These are phyloP conservation scores for Geranomyces michiganensis DNA, from an alignment of 192 early-diverging fungal genomes.

Conservation along the genomic window DNA sequence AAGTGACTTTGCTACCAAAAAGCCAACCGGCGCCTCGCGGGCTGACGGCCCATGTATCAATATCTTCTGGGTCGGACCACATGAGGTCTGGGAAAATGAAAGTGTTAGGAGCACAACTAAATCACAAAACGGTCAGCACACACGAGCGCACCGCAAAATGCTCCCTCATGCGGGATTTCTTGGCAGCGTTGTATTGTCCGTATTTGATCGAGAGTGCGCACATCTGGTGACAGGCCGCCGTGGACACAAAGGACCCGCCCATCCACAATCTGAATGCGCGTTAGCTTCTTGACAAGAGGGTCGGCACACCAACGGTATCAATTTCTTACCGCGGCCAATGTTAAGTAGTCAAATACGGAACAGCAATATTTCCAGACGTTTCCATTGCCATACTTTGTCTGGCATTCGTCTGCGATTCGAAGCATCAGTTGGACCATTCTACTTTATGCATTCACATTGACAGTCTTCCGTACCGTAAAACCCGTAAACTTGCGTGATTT, in stretches of 20 bases:
- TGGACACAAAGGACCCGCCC: constrained; percentile 91
- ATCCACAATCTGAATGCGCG: constrained; percentile 76
- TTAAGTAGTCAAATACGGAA: constrained; percentile 90
- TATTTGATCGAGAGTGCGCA: constrained; percentile 90
- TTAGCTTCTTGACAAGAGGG: background rate
- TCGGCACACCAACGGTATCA: background rate
- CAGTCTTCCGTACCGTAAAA: constrained; percentile 73
- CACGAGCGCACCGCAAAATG: constrained; percentile 71
- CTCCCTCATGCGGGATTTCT: constrained; percentile 93
- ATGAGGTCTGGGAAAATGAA: constrained; percentile 70
- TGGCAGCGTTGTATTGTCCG: constrained; percentile 93
- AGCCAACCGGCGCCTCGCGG: constrained; percentile 95
- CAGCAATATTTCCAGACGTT: constrained; percentile 98
- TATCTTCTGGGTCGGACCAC: constrained; percentile 97
- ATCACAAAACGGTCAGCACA: background rate
- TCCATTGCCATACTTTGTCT: constrained; percentile 90
- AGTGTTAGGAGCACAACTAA: background rate
- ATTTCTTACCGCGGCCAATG: constrained; percentile 78
- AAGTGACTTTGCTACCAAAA: constrained; percentile 92
- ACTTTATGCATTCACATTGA: background rate
- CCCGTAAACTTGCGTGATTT: constrained; percentile 97
- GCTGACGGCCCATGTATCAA: constrained; percentile 88
- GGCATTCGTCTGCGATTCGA: constrained; percentile 76
- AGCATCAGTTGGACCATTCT: background rate
- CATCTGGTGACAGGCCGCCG: constrained; percentile 91